Evolutionary conservation across 73 alveolate species (phyloP), one percentile per base, ranked within the genome.

Genomic region (Symbiodinium pilosum): DNA sequence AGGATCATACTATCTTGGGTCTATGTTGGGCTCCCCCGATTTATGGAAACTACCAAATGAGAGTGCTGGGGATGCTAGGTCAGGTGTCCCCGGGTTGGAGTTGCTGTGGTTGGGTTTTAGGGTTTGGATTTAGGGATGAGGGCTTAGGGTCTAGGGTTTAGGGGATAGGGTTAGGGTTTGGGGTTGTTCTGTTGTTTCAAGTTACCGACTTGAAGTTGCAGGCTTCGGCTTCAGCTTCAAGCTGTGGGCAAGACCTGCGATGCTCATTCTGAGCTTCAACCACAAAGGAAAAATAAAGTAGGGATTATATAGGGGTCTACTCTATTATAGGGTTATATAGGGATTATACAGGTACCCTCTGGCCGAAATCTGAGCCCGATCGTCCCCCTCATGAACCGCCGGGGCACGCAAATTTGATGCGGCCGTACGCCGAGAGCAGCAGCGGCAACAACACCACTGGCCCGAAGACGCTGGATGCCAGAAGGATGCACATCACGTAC

Each of bases 391-490:
- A 12, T 28, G 59, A n/a, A 43, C n/a, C n/a, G 34, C 86, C 87
- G 14, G 36, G 73, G 68, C 4, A 47, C 81, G 81, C 81, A 20
- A 64, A 64, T 20, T 34, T 64, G 34, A 64, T 64, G 20, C 81
- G 30, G 18, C 81, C 81, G 34, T 64, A 64, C 16, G 81, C 81
- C 2, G 41, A 4, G 87, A 89, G 24, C 12, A 91, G 97, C 34
- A 91, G 41, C 20, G 97, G 97, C 54, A 91, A 28, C 88, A 91
- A 47, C 39, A 91, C 38, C 41, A 68, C 38, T 11, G 97, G 97
- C 21, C 97, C 97, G 38, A 69, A 91, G 89, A 91, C 52, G 64
- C 83, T 43, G 56, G 89, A 34, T 52, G 81, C 77, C 97, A 91
- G 81, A 39, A 71, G 69, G 11, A 81, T 91, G 97, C 81, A 59